Conservation (phyloP, 1,139 yeast species). For the Yamadazyma spencermartinsiae region DNA sequence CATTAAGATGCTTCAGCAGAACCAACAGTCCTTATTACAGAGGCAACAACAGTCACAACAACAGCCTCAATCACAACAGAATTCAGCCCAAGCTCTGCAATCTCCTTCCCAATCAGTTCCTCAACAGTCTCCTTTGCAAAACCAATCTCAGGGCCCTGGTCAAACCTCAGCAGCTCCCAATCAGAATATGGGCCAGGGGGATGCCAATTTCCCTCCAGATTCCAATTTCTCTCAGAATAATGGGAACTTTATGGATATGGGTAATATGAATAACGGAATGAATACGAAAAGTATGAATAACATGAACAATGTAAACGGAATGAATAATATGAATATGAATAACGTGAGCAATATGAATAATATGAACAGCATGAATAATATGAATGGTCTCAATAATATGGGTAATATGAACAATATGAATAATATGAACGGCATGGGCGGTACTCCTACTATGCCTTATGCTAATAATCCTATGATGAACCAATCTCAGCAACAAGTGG, state of each 20-base stretch:
- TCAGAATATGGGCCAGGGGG: neutral
- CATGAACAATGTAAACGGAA: slow-evolving; percentile 6
- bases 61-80: slow-evolving; percentile 10
- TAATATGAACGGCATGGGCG: slow-evolving; percentile 1
- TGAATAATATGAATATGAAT: slow-evolving; percentile 5
- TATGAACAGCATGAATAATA: neutral
- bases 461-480: slow-evolving; percentile 11
- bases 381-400: slow-evolving; percentile 5
- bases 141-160: slow-evolving; percentile 6
- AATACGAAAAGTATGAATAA: slow-evolving; percentile 6
- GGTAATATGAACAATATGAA: slow-evolving; percentile 5
- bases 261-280: slow-evolving; percentile 2
- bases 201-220: neutral
- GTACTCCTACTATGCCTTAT: slow-evolving; percentile 7
- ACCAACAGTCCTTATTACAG: slow-evolving; percentile 19
- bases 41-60: slow-evolving; percentile 19
- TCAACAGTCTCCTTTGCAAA: slow-evolving; percentile 4
- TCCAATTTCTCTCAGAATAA: too few species aligned
- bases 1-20: slow-evolving; percentile 50
- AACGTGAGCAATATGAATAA: slow-evolving; percentile 7
- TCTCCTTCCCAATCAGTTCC: slow-evolving; percentile 5
- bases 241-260: neutral
- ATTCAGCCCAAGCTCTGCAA: slow-evolving; percentile 9
- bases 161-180: neutral
- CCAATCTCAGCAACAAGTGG: slow-evolving; percentile 3